Conservation (phyloP, 1,284 basidiomycete genomes). For the Meira miltonrushii region DNA sequence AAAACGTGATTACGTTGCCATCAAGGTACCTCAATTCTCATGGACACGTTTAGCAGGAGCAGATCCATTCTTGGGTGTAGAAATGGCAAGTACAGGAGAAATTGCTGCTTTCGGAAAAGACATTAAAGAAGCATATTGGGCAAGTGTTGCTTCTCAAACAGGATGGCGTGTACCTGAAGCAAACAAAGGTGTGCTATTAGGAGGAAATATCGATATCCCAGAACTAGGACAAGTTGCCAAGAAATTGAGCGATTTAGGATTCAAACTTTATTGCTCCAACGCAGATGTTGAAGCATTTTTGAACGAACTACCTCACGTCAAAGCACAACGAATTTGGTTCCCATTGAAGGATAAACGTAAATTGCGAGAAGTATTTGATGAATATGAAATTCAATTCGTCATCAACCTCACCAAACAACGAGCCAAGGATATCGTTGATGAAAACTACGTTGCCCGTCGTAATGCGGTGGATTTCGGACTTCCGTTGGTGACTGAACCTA, state of each 20-base stretch:
- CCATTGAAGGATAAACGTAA: constrained; percentile 95
- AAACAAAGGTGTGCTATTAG: constrained; percentile 75
- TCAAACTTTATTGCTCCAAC: constrained; percentile 87
- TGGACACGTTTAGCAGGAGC: constrained; percentile 91
- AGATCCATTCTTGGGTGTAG: constrained; percentile 90
- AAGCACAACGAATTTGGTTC: constrained; percentile 85
- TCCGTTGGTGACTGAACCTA: constrained; percentile 84
- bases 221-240: constrained; percentile 77
- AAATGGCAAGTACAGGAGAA: constrained; percentile 56
- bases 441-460: constrained; percentile 85
- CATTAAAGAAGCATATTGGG: constrained; percentile 95
- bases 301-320: constrained; percentile 58
- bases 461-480: constrained; percentile 53
- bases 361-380: constrained; percentile 74
- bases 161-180: constrained; percentile 80
- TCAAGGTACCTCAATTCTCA: constrained; percentile 98
- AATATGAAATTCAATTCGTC: constrained; percentile 90
- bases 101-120: constrained; percentile 95
- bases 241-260: constrained; percentile 61
- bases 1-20: constrained; percentile 84
- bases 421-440: constrained; percentile 73
- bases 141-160: constrained; percentile 77
- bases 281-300: constrained; percentile 73
- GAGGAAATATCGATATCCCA: constrained; percentile 75
- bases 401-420: constrained; percentile 85